Evolutionary conservation across 805 yeast species (phyloP).

Genomic region (Candida nonsorbophila): DNA sequence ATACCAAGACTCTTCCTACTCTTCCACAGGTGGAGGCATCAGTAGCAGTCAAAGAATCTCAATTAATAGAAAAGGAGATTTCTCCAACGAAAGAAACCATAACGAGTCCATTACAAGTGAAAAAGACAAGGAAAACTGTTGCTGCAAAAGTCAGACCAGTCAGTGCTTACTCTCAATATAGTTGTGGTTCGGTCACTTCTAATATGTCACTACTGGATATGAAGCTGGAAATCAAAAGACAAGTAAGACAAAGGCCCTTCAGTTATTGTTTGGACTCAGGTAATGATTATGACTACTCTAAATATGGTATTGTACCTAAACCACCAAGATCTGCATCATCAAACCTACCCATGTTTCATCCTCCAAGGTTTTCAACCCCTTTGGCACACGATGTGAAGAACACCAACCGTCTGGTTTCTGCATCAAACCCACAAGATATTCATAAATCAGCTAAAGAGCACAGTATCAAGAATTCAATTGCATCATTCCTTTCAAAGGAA

Average conservation of each 20-base stretch:
- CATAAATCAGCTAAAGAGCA: slow-evolving; percentile 1
- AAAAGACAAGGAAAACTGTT: slow-evolving; percentile 1
- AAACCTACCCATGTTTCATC: not conserved
- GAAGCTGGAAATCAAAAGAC: slow-evolving; percentile 11
- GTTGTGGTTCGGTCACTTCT: slow-evolving; percentile 3
- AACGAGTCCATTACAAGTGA: not conserved
- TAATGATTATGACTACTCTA: slow-evolving; percentile 13
- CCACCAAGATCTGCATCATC: not conserved
- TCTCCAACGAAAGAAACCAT: not conserved
- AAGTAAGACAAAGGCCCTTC: slow-evolving; percentile 21
- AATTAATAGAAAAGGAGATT: too few species aligned
- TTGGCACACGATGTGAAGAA: not conserved
- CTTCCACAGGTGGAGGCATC: not conserved
- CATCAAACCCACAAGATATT: not conserved
- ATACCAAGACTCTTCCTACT: not conserved
- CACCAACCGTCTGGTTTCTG: not conserved
- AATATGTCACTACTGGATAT: slow-evolving; percentile 6
- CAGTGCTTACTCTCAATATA: slow-evolving; percentile 5
- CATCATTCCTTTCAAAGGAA: slow-evolving; percentile 4
- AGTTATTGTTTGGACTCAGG: slow-evolving; percentile 21
- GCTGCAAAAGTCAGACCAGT: slow-evolving; percentile 3
- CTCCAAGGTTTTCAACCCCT: not conserved
- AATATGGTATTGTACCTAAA: slow-evolving; percentile 1
- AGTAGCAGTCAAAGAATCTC: too few species aligned
- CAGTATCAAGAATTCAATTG: slow-evolving; percentile 5